Base-by-base conservation (phyloP, 1,284 basidiomycete species). In the Rhodofomes roseus region DNA sequence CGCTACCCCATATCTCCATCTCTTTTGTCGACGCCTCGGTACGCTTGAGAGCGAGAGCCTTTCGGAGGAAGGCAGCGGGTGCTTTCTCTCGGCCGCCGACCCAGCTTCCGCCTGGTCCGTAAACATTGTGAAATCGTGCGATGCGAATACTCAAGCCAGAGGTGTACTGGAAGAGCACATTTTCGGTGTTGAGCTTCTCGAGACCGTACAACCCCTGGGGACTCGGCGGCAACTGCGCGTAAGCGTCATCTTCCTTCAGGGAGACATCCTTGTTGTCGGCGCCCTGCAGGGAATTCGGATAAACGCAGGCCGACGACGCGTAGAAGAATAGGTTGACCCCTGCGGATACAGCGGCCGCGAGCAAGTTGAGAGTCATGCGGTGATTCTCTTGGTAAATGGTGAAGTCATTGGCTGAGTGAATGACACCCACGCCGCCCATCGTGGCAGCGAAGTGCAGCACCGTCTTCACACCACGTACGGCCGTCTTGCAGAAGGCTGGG, bases 341-440 rank as follows among this genome's bases (percentile, higher is more conserved):
- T 11, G 74, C 74, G 12, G 67, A 64, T 29, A 73, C 57, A 43
- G 74, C 74, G 0, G 81, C 79, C 4, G 65, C 50, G 27, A 86
- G 64, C 31, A 85, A 55, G 59, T 83, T 82, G 8, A 73, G 55
- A 0, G 79, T 81, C 76, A 86, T 85, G 1, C 60, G 31, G 37
- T 81, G 75, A 60, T 86, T 86, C 40, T 79, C 74, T 6, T 66
- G 58, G 63, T 84, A 85, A 22, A 85, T 82, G 25, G 64, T 62
- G 54, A 76, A 71, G 46, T 82, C 80, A 64, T 86, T 86, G 0
- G 66, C 69, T 8, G 70, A 65, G 63, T 85, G 83, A 39, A 86
- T 86, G 0, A 77, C 77, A 1, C 84, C 82, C 82, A 86, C 86
- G 0, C 83, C 83, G 4, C 83, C 83, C 83, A 84, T 85, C 31